Base-by-base conservation (phyloP, 139 green algal species). In the Picochlorum sp. region DNA sequence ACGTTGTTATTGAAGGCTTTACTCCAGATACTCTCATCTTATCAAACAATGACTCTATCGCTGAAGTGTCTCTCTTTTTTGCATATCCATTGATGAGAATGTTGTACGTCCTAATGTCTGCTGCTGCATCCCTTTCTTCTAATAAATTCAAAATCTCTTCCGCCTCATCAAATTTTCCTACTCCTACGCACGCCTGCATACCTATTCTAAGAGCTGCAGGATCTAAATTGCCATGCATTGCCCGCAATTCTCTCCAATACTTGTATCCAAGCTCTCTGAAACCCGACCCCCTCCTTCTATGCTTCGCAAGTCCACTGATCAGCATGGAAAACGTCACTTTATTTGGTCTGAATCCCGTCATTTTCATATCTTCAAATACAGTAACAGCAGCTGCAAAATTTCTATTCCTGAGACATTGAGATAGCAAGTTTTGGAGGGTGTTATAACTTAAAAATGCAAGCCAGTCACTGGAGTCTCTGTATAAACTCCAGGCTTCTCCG, bases 111-210 rank as follows among this genome's bases (percentile, higher is more conserved):
- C 61, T 67, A 28, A 79, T 73, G 56, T 78, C 78, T 44, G 47
- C 69, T 24, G 30, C 46, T 24, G 41, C 49, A 66, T 16, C 46
- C 37, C 5, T 44, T 58, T 41, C 38, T 15, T 38, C 4, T 32
- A 57, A 30, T 59, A 41, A 1, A 69, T 64, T 51, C 60, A 90
- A 57, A 24, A 92, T 65, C 3, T 44, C 26, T 34, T 69, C 56
- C 3, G 85, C 84, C 56, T 88, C 82, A 1, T 59, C 16, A 0
- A 80, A 30, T 2, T 58, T 58, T 3, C 82, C 80, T 3, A 77
- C 45, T 3, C 70, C 70, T 3, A 85, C 70, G 26, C 73, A 85
- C 1, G 83, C 76, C 56, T 85, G 81, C 51, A 92, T 84, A 24
- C 85, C 85, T 83, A 72, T 38, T 37, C 49, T 32, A 13, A 62